Conservation (phyloP, 2,329 filamentous ascomycete genomes). For the Nemania bipapillata region DNA sequence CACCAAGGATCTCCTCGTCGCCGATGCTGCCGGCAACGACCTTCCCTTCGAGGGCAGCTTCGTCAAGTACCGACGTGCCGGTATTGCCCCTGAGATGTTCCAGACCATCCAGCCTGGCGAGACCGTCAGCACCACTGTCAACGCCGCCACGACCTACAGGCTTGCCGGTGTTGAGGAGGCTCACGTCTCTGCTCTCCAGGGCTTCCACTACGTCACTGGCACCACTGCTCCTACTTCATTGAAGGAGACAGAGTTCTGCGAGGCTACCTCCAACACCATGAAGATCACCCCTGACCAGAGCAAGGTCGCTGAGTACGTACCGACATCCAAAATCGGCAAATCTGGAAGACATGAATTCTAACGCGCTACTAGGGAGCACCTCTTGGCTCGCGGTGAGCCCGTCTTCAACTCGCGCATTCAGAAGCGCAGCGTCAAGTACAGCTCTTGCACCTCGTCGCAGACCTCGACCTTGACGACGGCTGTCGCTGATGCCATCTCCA, state of each 20-base stretch:
- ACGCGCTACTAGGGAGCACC: slow-evolving; percentile 31
- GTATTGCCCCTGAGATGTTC: slow-evolving; percentile 39
- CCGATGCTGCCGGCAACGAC: slow-evolving; percentile 36
- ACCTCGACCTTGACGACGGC: slow-evolving; percentile 29
- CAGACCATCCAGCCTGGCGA: slow-evolving; percentile 40
- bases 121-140: slow-evolving; percentile 35
- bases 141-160: slow-evolving; percentile 38
- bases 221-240: slow-evolving; percentile 34
- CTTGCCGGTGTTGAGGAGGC: slow-evolving; percentile 36
- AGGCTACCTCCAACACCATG: slow-evolving; percentile 35
- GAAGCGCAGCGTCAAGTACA: slow-evolving; percentile 38
- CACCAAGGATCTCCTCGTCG: slow-evolving; percentile 38
- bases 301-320: slow-evolving; percentile 36
- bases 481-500: slow-evolving; percentile 36
- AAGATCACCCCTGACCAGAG: slow-evolving; percentile 36
- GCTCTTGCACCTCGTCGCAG: slow-evolving; percentile 35
- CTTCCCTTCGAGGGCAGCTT: slow-evolving; percentile 38
- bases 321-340: neutral
- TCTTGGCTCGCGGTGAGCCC: slow-evolving; percentile 28
- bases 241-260: slow-evolving; percentile 35
- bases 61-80: slow-evolving; percentile 35
- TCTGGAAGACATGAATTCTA: slow-evolving; percentile 5
- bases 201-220: slow-evolving; percentile 40
- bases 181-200: slow-evolving; percentile 37
- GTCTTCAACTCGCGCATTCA: slow-evolving; percentile 38